These are phyloP conservation scores for Lagenidium giganteum DNA, from an alignment of 352 stramenopile genomes.

Conservation along the genomic window DNA sequence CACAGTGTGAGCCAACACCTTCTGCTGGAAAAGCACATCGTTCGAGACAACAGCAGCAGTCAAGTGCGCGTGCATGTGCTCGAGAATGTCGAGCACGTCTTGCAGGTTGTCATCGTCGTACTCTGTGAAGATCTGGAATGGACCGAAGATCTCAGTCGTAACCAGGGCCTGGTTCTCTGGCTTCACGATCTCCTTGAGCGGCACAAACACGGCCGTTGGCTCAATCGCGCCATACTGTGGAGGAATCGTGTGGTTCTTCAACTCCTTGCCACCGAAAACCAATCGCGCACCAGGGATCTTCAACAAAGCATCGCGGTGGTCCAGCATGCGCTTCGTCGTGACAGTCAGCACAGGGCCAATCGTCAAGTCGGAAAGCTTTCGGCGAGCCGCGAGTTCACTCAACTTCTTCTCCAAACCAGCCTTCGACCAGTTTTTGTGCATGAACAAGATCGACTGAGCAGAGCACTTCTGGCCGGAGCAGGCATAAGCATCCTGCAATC, in stretches of 20 bases:
- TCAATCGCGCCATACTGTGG: slow-evolving; percentile 94
- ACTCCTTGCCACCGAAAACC: slow-evolving; percentile 93
- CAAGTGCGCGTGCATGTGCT: slow-evolving; percentile 96
- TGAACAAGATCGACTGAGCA: slow-evolving; percentile 97
- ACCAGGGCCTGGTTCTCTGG: slow-evolving; percentile 92
- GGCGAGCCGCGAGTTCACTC: slow-evolving; percentile 76
- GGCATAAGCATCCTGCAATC: slow-evolving; percentile 92
- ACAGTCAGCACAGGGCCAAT: slow-evolving; percentile 96
- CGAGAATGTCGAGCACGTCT: slow-evolving; percentile 89
- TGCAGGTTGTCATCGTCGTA: slow-evolving; percentile 91
- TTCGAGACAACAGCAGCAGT: slow-evolving; percentile 98
- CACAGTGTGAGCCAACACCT: slow-evolving; percentile 96
- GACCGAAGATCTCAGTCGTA: slow-evolving; percentile 98
- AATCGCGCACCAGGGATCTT: slow-evolving; percentile 93
- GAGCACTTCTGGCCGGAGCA: slow-evolving; percentile 99
- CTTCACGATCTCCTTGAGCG: slow-evolving; percentile 94
- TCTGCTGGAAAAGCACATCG: slow-evolving; percentile 91
- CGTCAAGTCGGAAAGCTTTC: slow-evolving; percentile 94
- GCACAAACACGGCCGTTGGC: slow-evolving; percentile 97
- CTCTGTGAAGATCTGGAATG: slow-evolving; percentile 96
- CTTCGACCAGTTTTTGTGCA: slow-evolving; percentile 96
- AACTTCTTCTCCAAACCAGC: slow-evolving; percentile 94
- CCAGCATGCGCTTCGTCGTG: slow-evolving; percentile 94
- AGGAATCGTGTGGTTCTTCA: slow-evolving; percentile 93
- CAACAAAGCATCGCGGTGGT: slow-evolving; percentile 89